Evolutionary conservation across 306 rosid genomes (phyloP).

Genomic region (Biancaea sappan): DNA sequence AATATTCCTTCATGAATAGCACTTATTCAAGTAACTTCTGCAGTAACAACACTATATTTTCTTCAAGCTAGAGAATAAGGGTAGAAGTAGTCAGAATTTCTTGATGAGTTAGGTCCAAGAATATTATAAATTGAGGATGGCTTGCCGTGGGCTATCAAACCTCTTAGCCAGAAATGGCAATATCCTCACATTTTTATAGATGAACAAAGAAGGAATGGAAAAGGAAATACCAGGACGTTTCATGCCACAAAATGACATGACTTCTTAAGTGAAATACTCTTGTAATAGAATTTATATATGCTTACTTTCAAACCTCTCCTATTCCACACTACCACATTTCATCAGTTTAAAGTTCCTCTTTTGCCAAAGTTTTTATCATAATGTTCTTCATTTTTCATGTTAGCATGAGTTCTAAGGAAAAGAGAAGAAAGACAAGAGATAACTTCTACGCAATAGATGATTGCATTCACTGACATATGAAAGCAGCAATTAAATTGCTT

Average conservation of each 20-base stretch:
- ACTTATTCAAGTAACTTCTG: not conserved
- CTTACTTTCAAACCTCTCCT: not conserved
- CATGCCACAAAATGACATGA: not conserved
- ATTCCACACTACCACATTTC: not conserved
- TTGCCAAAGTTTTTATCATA: not conserved
- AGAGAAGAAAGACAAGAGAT: not conserved
- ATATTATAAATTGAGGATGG: not conserved
- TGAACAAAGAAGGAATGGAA: not conserved
- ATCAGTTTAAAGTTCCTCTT: not conserved
- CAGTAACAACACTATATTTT: not conserved
- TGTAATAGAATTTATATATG: not conserved
- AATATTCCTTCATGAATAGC: not conserved
- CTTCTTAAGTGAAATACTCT: not conserved
- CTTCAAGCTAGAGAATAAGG: not conserved
- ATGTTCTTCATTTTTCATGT: not conserved
- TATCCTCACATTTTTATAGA: not conserved
- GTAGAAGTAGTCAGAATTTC: not conserved
- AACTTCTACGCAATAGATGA: conserved; percentile 4
- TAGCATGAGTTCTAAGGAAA: not conserved
- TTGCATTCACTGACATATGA: not conserved
- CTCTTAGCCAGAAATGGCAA: not conserved
- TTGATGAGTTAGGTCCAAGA: not conserved
- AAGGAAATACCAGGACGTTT: not conserved
- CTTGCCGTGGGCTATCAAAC: not conserved
- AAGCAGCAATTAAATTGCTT: not conserved